Evolutionary conservation across 2,329 filamentous ascomycete species (phyloP), one percentile per base, ranked within the genome.

Genomic region (Scorias spongiosa): DNA sequence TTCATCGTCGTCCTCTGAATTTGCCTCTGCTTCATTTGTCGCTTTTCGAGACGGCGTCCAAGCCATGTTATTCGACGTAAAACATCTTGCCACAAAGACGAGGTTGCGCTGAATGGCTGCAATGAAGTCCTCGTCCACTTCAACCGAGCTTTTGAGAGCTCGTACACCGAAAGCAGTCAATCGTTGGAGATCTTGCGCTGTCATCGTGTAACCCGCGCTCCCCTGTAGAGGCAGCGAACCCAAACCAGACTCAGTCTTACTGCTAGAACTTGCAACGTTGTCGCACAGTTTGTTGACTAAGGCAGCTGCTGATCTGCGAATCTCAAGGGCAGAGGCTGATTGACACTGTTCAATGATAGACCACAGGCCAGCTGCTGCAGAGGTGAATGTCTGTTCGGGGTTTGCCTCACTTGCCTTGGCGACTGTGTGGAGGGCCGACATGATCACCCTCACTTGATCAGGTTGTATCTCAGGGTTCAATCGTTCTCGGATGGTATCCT

Each of bases 61-160:
- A 18, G 54, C 61, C 39, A 71, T 54, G 55, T 69, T 66, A 49
- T 80, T 84, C 29, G 72, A 72, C 11, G 72, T 72, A 46, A 75
- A 74, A 55, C 67, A 79, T 47, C 71, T 76, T 37, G 80, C 84
- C 0, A 98, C 69, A 68, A 93, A 93, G 32, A 89, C 72, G 30
- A 94, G 68, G 49, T 94, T 86, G 51, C 86, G 82, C 3, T 84
- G 77, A 10, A 79, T 79, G 58, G 93, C 85, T 37, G 76, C 71
- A 1, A 84, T 84, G n/a, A 96, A 68, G 9, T 78, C 72, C 55
- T 91, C 81, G 10, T 51, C 45, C 7, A 89, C 61, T 42, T 73
- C 74, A 0, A 74, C 70, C 0, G 75, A 75, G 14, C 40, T 40
- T 40, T 76, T 76, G 39, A 94, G 65, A 40, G 71, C 70, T 48